Base-by-base conservation (phyloP, 345 rosid species). In the Dimocarpus longan region DNA sequence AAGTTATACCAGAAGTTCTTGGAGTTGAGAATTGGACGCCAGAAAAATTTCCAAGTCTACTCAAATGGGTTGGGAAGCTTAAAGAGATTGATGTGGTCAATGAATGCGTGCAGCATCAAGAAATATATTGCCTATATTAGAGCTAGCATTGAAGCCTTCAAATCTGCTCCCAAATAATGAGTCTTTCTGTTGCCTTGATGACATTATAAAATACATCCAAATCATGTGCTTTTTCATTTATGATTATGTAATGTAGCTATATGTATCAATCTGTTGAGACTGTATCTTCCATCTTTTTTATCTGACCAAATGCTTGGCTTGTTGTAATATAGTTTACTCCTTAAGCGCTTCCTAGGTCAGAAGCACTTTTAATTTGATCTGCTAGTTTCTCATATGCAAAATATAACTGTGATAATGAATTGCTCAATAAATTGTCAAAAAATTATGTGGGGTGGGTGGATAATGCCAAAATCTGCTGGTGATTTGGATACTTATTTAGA, bases 31-130 rank as follows among this genome's bases (percentile, higher is more conserved):
- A 68, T 19, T 3, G 72, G 8, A 73, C 73, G 8, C 19, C 44
- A 56, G 76, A 83, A 3, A 80, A 54, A 39, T 80, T 60, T 70
- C 83, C 81, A 15, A 12, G 64, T 8, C 5, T 83, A 5, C 73
- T 70, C 77, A 39, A 80, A 72, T 83, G 81, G 85, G 76, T 76
- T 24, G 69, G 37, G 57, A 80, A 63, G 72, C 52, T 80, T 39
- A 50, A 43, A 10, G 65, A 42, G 16, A 64, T 76, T 10, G 81
- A 80, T 9, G 62, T 24, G 1, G 70, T 83, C 37, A 63, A 68
- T 1, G 76, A 78, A 63, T 80, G 82, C 22, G 37, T 76, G n/a
- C 88, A 84, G 40, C 84, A 83, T 54, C 73, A 86, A 81, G 59
- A 50, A 80, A 40, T 81, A 78, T 39, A 19, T 76, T 13, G 82